Evolutionary conservation across 2,329 filamentous ascomycete species (phyloP).

Genomic region (Colletotrichum salicis): DNA sequence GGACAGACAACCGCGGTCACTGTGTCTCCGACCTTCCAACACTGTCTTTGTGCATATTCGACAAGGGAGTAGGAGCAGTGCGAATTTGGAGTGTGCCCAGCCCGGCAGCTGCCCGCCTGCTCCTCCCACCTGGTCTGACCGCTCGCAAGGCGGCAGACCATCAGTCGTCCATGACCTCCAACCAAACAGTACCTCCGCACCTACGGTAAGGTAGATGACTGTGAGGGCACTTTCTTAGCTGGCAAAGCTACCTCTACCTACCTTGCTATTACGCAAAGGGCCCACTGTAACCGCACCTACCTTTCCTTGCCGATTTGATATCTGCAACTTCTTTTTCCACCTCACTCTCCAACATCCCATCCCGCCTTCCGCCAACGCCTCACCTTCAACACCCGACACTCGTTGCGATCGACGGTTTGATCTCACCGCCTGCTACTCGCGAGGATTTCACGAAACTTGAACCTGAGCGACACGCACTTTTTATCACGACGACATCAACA

Average conservation of each 20-base stretch:
- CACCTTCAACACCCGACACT: slow-evolving; percentile 18
- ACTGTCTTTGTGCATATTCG: rapidly evolving
- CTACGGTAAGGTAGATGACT: no score
- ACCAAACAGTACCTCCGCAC: not conserved
- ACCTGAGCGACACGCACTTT: slow-evolving; percentile 13
- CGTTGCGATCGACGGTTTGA: slow-evolving; percentile 27
- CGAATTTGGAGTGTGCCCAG: not conserved
- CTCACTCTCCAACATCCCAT: slow-evolving; percentile 34
- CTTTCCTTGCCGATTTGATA: slow-evolving; percentile 35
- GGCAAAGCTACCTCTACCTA: slow-evolving; percentile 29
- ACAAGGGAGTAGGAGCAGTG: not conserved
- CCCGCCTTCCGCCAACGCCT: slow-evolving; percentile 9
- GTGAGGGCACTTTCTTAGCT: slow-evolving; percentile 1
- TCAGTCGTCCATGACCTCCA: not conserved
- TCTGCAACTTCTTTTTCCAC: slow-evolving; percentile 37
- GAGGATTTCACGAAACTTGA: not conserved
- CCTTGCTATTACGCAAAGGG: slow-evolving; percentile 36
- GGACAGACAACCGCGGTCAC: slow-evolving; percentile 3
- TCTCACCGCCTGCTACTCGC: slow-evolving; percentile 12
- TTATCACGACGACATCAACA: not conserved
- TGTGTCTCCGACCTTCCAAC: not conserved
- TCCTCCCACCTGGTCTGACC: slow-evolving; percentile 8
- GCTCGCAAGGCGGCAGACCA: slow-evolving; percentile 9
- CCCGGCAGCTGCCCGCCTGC: not conserved
- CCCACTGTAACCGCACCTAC: slow-evolving; percentile 36